Conservation (phyloP, 169 alveolate genomes). For the Toxoplasma gondii region DNA sequence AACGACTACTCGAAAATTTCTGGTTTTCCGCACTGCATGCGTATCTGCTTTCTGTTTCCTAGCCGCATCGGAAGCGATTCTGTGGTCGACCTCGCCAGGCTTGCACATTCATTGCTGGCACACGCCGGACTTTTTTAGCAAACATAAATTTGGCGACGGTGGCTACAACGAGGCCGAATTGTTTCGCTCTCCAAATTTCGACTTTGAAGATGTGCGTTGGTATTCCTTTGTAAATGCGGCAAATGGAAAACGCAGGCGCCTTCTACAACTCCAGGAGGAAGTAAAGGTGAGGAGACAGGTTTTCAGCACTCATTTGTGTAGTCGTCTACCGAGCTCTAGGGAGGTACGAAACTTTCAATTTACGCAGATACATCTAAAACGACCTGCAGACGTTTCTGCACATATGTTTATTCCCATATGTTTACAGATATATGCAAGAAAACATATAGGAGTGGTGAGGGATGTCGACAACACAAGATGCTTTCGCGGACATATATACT, state of each 20-base stretch:
- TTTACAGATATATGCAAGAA: neutral
- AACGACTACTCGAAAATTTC: too few relatives aligned
- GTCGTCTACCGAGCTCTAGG: too few relatives aligned
- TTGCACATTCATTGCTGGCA: conserved; percentile 30
- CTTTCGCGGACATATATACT: too few relatives aligned
- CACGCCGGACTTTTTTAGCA: conserved; percentile 35
- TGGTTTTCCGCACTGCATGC: too few relatives aligned
- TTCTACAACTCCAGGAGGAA: neutral
- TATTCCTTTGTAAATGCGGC: neutral
- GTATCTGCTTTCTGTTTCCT: neutral
- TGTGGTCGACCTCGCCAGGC: neutral
- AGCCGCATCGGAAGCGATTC: neutral
- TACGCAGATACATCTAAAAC: too few relatives aligned
- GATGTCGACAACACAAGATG: too few relatives aligned
- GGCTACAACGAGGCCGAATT: neutral
- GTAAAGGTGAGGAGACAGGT: neutral
- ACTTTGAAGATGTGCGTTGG: conserved; percentile 12
- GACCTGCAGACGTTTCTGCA: neutral
- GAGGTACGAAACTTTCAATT: too few relatives aligned
- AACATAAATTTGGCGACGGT: conserved; percentile 9
- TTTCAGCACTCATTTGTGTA: too few relatives aligned
- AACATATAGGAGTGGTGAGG: too few relatives aligned
- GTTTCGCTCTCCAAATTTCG: neutral
- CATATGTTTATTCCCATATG: neutral
- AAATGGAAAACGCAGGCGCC: neutral